Evolutionary conservation across 2,329 filamentous ascomycete genomes (phyloP).

Genomic region (Periconia digitata): DNA sequence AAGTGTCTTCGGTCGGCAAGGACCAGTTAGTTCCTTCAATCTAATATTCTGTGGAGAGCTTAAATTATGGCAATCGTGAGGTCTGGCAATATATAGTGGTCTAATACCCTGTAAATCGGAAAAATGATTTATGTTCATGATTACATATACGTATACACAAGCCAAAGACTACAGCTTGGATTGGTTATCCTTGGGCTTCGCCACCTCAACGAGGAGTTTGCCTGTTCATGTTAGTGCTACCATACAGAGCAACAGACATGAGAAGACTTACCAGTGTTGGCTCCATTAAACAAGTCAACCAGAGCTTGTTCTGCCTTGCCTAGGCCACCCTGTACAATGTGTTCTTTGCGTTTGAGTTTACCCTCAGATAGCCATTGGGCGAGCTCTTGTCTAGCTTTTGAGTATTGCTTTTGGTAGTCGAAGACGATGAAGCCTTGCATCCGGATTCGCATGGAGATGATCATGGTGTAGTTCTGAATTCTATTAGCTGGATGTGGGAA

Average conservation of each 20-base stretch:
- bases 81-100: no score
- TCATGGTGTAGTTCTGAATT: conserved; percentile 46
- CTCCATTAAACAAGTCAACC: conserved; percentile 65
- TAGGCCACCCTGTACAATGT: conserved; percentile 70
- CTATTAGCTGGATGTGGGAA: neutral
- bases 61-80: no score
- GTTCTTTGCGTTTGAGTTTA: conserved; percentile 70
- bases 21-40: no score
- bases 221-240: conserved; percentile 49
- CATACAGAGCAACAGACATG: neutral
- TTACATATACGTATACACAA: no score
- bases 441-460: conserved; percentile 47
- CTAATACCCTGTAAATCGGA: no score
- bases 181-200: conserved; percentile 45
- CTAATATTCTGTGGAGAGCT: no score
- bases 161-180: conserved; percentile 40
- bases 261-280: conserved; percentile 64
- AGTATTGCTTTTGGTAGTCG: conserved; percentile 63
- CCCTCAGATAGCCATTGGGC: conserved; percentile 70
- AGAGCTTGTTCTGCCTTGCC: conserved; percentile 64
- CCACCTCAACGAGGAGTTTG: conserved; percentile 49
- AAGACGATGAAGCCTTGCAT: conserved; percentile 68
- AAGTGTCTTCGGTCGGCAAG: no score
- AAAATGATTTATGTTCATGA: no score
- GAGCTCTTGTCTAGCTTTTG: conserved; percentile 61